A percentile compares a stretch with the other conserved stretches of the same genome.
These are phyloP conservation scores for Neofusicoccum ribis DNA, from an alignment of 2,329 filamentous ascomycete species.

Conservation along the genomic window DNA sequence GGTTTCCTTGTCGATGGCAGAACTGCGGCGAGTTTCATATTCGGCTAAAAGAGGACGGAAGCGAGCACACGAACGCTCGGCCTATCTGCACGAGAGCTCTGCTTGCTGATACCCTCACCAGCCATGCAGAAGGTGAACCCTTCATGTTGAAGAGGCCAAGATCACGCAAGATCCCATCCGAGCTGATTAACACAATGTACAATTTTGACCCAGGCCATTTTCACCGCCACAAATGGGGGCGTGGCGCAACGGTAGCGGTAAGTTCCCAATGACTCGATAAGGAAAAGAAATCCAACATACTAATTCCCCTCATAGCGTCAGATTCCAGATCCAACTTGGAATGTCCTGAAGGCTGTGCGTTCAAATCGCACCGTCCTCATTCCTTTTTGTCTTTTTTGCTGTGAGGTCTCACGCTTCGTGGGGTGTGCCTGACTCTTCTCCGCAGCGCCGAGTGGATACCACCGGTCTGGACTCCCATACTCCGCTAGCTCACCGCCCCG, in stretches of 20 bases:
- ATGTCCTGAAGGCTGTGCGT: constrained; percentile 10
- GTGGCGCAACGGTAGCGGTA: constrained; percentile 16
- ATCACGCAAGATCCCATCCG: too few species aligned
- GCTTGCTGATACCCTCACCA: neutral
- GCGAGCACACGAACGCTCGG: neutral
- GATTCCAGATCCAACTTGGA: constrained; percentile 12
- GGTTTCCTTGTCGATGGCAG: neutral
- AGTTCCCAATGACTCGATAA: neutral
- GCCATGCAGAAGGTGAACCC: neutral
- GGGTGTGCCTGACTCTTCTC: neutral
- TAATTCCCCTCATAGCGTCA: constrained; percentile 8
- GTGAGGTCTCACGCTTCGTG: too few species aligned
- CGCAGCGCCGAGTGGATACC: neutral
- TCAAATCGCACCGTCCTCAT: constrained; percentile 13
- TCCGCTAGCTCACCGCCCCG: neutral
- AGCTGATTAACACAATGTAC: neutral
- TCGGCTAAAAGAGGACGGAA: neutral
- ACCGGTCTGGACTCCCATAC: neutral
- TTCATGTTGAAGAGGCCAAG: neutral
- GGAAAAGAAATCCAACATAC: neutral
- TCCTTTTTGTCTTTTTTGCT: neutral
- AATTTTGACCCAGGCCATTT: neutral
- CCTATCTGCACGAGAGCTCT: neutral
- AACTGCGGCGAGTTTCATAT: neutral
- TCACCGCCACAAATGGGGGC: neutral